phyloP scores from a whole-genome alignment of 371 early-diverging fungal genomes.

The Zychaea mexicana region DNA sequence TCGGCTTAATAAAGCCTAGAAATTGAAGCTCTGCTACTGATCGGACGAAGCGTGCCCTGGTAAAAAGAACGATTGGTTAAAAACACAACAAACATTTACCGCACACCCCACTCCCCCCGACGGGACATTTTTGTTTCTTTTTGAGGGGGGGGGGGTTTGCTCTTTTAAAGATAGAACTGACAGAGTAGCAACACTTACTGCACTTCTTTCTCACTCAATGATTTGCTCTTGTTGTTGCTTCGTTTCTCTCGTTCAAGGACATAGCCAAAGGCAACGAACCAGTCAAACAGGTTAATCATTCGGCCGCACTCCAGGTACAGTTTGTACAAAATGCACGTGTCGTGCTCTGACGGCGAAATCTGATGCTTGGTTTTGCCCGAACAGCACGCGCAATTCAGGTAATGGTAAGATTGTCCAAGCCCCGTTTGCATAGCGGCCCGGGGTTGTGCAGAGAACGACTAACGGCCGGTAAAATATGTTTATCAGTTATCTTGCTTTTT shows the following conservation, averaged over 20 bases:
- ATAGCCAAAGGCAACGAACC: conserved; percentile 82
- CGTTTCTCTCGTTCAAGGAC: conserved; percentile 58
- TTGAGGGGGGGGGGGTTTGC: no score
- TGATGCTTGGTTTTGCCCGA: conserved; percentile 20
- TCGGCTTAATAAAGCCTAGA: conserved; percentile 87
- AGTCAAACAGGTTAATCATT: conserved; percentile 92
- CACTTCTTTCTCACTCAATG: conserved; percentile 45
- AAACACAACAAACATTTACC: no score
- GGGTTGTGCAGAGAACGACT: conserved; percentile 85
- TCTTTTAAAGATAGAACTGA: background rate
- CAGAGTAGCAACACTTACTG: no score
- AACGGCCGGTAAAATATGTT: no score
- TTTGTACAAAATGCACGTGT: conserved; percentile 84
- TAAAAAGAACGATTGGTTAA: no score
- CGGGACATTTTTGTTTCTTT: no score
- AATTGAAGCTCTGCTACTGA: conserved; percentile 85
- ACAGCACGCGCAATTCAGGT: conserved; percentile 81
- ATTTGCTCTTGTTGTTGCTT: no score
- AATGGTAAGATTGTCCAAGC: conserved; percentile 72
- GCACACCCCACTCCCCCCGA: no score
- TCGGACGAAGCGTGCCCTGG: conserved; percentile 83
- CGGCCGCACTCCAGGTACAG: conserved; percentile 91
- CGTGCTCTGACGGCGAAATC: conserved; percentile 72
- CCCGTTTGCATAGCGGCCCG: conserved; percentile 85
- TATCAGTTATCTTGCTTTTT: background rate